A percentile compares a stretch with the other conserved stretches of the same genome.
These are phyloP conservation scores for Carex myosuroides DNA, from an alignment of 176 grass and related monocot genomes.

Conservation along the genomic window DNA sequence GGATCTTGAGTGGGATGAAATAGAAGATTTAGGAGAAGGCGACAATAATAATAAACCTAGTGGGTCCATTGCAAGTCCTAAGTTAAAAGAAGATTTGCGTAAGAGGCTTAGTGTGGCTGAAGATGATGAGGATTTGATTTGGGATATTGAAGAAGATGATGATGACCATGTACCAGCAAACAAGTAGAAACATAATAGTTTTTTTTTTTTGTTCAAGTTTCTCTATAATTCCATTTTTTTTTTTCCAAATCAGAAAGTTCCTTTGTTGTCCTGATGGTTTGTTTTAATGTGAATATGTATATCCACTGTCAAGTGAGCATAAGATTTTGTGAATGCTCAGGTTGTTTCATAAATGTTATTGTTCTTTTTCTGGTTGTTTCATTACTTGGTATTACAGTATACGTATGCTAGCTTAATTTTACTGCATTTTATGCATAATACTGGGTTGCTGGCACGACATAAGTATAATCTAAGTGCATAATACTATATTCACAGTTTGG, in stretches of 20 bases:
- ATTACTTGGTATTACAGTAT: not conserved
- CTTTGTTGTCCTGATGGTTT: conserved; percentile 18
- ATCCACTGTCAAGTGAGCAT: not conserved
- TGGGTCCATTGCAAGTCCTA: conserved; percentile 24
- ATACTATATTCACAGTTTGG: not conserved
- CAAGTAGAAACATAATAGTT: conserved; percentile 7
- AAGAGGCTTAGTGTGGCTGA: conserved; percentile 66
- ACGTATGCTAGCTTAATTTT: not conserved
- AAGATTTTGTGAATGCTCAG: not conserved
- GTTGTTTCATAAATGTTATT: not conserved
- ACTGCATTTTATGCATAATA: not conserved
- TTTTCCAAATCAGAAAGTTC: conserved; percentile 28
- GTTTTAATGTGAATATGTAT: conserved; percentile 38
- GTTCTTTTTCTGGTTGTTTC: not conserved
- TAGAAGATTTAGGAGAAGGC: conserved; percentile 81
- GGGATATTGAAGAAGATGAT: conserved; percentile 95
- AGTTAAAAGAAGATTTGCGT: conserved; percentile 51
- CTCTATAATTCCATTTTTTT: conserved; percentile 9
- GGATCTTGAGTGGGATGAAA: conserved; percentile 71
- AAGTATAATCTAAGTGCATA: not conserved
- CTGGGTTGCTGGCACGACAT: not conserved
- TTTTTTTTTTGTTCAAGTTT: not conserved
- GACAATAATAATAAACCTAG: conserved; percentile 52
- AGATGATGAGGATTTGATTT: conserved; percentile 92
- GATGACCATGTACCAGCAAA: conserved; percentile 39